Base-by-base conservation (phyloP, 371 early-diverging fungal species). In the Rhizomucor pusillus region DNA sequence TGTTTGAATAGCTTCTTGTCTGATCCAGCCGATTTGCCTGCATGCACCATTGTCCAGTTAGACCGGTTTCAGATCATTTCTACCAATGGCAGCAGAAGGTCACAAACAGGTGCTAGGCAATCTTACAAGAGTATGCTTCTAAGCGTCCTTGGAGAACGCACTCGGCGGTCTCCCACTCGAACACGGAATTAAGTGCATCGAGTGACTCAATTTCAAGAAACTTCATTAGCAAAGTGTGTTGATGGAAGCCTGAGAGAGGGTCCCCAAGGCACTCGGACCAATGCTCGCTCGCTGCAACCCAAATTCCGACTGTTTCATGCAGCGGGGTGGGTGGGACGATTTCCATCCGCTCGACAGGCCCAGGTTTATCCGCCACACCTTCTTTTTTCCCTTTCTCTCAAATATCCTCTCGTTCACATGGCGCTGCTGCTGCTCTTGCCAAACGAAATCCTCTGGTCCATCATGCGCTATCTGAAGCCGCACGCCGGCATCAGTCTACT, bases 111-210 rank as follows among this genome's bases (percentile, higher is more conserved):
- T n/a, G 33, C 19, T 37, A 47, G 23, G 5, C 24, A 20, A 18
- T 39, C 84, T 75, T 88, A 92, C 93, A 94, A 37, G 93, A 88
- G 62, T 94, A 95, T 3, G 92, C 88, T 73, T 94, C 96, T 23
- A 95, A 70, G 23, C 95, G 79, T 14, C 94, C 94, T 43, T 69
- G 66, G 18, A 86, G 65, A 41, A 69, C 69, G 55, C 80, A 80
- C 56, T 86, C 87, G n/a, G 79, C 71, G 6, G 81, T 80, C 47
- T 82, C 84, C 73, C 84, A 84, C 52, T 63, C 55, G 48, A 86
- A 75, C 14, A 73, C 79, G 20, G 74, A 67, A 54, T 82, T 84
- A 33, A 86, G 71, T 23, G 67, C 59, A 23, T 84, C 85, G 36
- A 86, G 69, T 20, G 75, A 69, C 54, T 69, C 67, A 4, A 75